Evolutionary conservation across 768 basidiomycete species (phyloP).

Genomic region (Psilocybe sp.): DNA sequence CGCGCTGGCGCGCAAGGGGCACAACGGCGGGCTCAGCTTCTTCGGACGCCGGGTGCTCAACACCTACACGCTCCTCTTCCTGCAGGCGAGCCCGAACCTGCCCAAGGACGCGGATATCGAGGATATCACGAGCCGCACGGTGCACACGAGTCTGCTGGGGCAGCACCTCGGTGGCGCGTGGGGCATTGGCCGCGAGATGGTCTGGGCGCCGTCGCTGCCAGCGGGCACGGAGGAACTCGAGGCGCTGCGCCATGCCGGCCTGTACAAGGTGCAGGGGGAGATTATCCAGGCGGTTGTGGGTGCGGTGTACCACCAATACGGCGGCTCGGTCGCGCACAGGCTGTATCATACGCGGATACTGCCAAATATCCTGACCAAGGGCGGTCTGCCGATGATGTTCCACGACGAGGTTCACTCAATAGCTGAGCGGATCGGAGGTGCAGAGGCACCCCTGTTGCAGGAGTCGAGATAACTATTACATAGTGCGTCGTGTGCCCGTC

Average conservation of each 20-base stretch:
- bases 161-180: constrained; percentile 74
- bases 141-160: constrained; percentile 72
- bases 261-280: constrained; percentile 78
- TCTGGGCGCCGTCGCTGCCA: constrained; percentile 66
- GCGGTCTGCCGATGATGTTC: constrained; percentile 46
- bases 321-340: constrained; percentile 44
- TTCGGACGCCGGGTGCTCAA: constrained; percentile 76
- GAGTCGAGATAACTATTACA: neutral
- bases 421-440: constrained; percentile 50
- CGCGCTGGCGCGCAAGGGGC: neutral
- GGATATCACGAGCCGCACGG: constrained; percentile 48
- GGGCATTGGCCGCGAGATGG: constrained; percentile 69
- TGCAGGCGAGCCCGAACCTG: constrained; percentile 52
- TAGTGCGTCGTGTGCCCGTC: too few relatives aligned
- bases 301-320: constrained; percentile 75
- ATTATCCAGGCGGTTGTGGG: constrained; percentile 75
- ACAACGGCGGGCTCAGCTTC: neutral
- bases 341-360: constrained; percentile 50
- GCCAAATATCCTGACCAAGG: constrained; percentile 35
- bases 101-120: constrained; percentile 54
- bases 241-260: constrained; percentile 53
- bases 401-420: constrained; percentile 43
- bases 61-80: constrained; percentile 70
- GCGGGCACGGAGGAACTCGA: constrained; percentile 28
- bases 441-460: constrained; percentile 29